Evolutionary conservation across 116 monocot genomes (phyloP).

Genomic region (Cymodocea nodosa): DNA sequence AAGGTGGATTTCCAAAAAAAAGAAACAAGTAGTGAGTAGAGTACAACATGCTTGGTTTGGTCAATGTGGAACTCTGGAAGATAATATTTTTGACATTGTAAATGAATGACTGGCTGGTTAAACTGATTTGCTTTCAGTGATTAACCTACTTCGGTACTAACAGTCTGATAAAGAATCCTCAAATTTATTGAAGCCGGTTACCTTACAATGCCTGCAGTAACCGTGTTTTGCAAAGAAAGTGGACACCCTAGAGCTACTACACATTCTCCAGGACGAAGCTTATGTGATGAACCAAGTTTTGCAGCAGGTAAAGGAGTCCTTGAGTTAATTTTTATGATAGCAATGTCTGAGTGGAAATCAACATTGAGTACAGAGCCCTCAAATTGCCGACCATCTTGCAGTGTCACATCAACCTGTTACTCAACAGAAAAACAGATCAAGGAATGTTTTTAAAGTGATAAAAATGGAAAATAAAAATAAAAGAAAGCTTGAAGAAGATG

Average conservation of each 20-base stretch:
- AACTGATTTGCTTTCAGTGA: too few relatives aligned
- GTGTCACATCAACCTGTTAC: constrained; percentile 67
- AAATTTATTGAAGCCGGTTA: constrained; percentile 5
- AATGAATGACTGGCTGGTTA: too few relatives aligned
- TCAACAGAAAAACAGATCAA: background rate
- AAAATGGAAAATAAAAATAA: background rate
- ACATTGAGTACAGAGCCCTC: constrained; percentile 52
- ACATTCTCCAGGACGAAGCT: constrained; percentile 76
- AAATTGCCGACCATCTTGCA: constrained; percentile 87
- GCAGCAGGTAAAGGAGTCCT: constrained; percentile 58
- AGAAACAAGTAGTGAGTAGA: too few relatives aligned
- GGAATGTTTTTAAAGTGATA: background rate
- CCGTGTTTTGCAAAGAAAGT: constrained; percentile 73
- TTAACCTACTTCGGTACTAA: too few relatives aligned
- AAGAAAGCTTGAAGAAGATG: too few relatives aligned
- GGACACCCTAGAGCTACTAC: constrained; percentile 85
- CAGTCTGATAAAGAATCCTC: too few relatives aligned
- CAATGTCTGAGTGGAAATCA: constrained; percentile 81
- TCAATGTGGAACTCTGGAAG: too few relatives aligned
- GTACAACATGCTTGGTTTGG: too few relatives aligned
- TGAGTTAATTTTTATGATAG: constrained; percentile 73
- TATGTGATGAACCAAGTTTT: constrained; percentile 63
- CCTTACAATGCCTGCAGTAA: constrained; percentile 94
- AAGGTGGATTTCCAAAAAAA: background rate
- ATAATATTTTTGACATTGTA: too few relatives aligned